Evolutionary conservation across 2,329 filamentous ascomycete genomes (phyloP), one percentile per base, ranked within the genome.

Genomic region (Lasiodiplodia citricola): DNA sequence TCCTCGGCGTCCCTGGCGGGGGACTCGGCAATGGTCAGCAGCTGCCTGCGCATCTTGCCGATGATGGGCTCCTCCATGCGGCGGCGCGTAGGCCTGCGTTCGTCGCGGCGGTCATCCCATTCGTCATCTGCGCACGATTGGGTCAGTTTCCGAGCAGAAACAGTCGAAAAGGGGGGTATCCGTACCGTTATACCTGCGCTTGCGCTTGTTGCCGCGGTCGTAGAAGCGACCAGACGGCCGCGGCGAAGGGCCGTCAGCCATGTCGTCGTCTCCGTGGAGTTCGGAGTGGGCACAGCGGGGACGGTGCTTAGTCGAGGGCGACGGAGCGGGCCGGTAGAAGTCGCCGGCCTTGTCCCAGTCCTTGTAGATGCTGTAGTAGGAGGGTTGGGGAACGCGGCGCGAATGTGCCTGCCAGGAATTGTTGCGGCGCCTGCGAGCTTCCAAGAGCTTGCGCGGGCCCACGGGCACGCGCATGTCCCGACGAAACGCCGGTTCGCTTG

Each of bases 141-240:
- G 23, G 31, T 68, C 28, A 68, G 44, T 35, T 25, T 16, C 8
- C 2, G 52, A 10, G n/a, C 23, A 56, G 37, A 2, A 50, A 11
- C 68, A 70, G 44, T 58, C 23, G 16, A 13, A 6, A 52, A 21
- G 28, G 14, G 21, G 16, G 44, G 35, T 51, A 63, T 80, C 85
- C 84, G 73, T 79, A 94, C 93, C 93, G 92, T 92, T 87, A 77
- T 90, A 91, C 77, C 93, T 88, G 75, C 91, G 87, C 83, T 96
- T 97, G 79, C 91, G 89, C 74, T 88, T 88, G 78, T 89, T 73
- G 78, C 56, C 38, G 16, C 67, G 47, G 51, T 68, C 54, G 67
- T 68, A 68, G 51, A 68, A 68, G 58, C 67, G 67, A 37, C 67
- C 67, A 41, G 52, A 57, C 23, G 67, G 67, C 44, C 60, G 57